Percentiles rank a stretch among this genome's conserved stretches.
Evolutionary conservation across 2,329 filamentous ascomycete genomes (phyloP).

Genomic region (Acephala macrosclerotiorum): DNA sequence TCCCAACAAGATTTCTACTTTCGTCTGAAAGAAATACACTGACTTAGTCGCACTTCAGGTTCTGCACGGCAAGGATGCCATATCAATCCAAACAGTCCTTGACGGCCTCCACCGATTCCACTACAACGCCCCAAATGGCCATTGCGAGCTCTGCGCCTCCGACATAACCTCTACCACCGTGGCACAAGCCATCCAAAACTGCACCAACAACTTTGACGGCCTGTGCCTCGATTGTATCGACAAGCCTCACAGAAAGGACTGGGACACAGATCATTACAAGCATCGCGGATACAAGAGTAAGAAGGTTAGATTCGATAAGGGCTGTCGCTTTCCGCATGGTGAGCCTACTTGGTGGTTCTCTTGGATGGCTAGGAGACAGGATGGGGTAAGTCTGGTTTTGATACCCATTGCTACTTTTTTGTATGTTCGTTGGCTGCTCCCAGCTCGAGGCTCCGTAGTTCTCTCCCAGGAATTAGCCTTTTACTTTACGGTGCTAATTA

Average conservation of each 20-base stretch:
- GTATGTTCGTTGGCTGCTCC: no score
- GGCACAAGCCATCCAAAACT: background rate
- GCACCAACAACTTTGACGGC: slow-evolving; percentile 21
- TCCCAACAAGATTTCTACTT: no score
- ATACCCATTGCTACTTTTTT: no score
- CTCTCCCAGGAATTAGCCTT: no score
- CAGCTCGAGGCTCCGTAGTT: no score
- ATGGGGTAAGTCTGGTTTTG: no score
- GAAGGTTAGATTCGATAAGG: slow-evolving; percentile 8
- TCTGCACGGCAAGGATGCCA: slow-evolving; percentile 12
- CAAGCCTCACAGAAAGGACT: background rate
- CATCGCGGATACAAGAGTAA: background rate
- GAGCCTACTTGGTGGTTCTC: slow-evolving; percentile 32
- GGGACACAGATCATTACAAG: background rate
- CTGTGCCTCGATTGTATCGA: slow-evolving; percentile 33
- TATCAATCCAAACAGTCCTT: slow-evolving; percentile 11
- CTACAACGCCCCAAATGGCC: background rate
- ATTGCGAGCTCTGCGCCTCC: slow-evolving; percentile 9
- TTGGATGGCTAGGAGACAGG: slow-evolving; percentile 9
- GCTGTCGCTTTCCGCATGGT: slow-evolving; percentile 23
- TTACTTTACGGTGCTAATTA: no score
- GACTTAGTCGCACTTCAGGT: background rate
- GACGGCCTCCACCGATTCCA: slow-evolving; percentile 11
- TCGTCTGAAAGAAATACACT: no score
- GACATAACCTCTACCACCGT: background rate